Evolutionary conservation across 2,329 filamentous ascomycete genomes (phyloP), one percentile per base, ranked within the genome.

Genomic region (Diaporthe ampelina): DNA sequence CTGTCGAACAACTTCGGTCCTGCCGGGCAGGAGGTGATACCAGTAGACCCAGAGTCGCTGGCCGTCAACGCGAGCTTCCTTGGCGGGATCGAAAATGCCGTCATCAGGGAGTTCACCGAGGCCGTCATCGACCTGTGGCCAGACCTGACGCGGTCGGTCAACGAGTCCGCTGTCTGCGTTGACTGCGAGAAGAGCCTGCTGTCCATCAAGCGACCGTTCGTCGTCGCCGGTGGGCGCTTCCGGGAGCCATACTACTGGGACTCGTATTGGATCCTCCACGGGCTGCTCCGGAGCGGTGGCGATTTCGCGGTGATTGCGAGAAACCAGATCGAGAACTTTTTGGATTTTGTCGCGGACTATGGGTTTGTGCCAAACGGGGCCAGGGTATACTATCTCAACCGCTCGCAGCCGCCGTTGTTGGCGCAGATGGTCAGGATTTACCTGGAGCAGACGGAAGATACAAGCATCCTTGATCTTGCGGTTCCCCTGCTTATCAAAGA

Each of bases 211-310:
- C 88, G 90, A 73, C 91, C 91, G 4, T 93, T 94, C 78, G 91
- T 94, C n/a, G 88, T 94, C 17, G 91, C 91, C 4, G 91, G 91
- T 17, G 91, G 92, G n/a, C 90, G 92, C 40, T 94, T 94, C 84
- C 86, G 91, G 45, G 92, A 94, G 81, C 88, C 90, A 1, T 94
- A 93, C 79, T 93, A 93, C 81, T 93, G 91, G 91, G 91, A 93
- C 80, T 91, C 90, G 43, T 93, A 89, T 83, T 93, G 90, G 91
- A 92, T 93, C 65, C 78, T 93, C 61, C 89, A 92, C 81, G 92
- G 92, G 32, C 85, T 94, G 32, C 82, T 93, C 45, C 88, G 91
- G 61, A 93, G 91, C 0, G 88, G 90, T 21, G 92, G 91, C 50
- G 87, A 88, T 58, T 93, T 93, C 76, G 88, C 88, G 9, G 81